Evolutionary conservation across 2,329 filamentous ascomycete species (phyloP), one percentile per base, ranked within the genome.

Genomic region (Nigrospora sphaerica): DNA sequence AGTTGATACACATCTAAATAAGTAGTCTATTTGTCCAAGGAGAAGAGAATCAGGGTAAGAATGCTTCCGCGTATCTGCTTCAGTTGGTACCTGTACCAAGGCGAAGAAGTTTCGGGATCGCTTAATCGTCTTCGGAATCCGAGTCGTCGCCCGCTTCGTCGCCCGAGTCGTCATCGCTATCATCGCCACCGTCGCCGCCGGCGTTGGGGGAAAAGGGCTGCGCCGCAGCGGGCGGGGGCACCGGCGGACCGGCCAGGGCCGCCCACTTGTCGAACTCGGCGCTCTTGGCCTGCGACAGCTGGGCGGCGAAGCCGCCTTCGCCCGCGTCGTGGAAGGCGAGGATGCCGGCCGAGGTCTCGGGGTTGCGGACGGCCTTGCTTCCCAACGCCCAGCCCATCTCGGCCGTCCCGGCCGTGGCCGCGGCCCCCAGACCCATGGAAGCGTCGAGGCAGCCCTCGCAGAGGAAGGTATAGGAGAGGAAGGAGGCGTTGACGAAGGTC

Each of bases 391-490:
- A 68, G 18, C 63, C 65, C 63, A 68, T 66, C 39, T 59, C 61
- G 6, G 57, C 57, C 11, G 55, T 51, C 2, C 52, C 54, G 1
- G 46, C 50, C 2, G 59, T 52, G 5, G 47, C 54, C 6, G 52
- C 57, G 0, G 61, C 54, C 0, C 53, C 55, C 6, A 65, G 56
- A 0, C 63, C 63, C 1, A 63, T 45, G 4, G 51, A 44, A 0
- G 57, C 48, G 40, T 58, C 57, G 10, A 68, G 53, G 41, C 65
- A 68, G 12, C 58, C 57, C 39, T 67, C 60, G 57, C 70, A 74
- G 6, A 74, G 58, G 54, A 74, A 74, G 1, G 71, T 74, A 53
- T 70, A 73, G 0, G 66, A 65, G 44, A 72, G 65, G 48, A 66
- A 65, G 1, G 68, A 69, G 40, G 51, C 57, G 57, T 71, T 73